Percentiles rank a stretch among this genome's conserved stretches.
Evolutionary conservation across 768 basidiomycete species (phyloP).

Genomic region (Auriscalpium microsporum): DNA sequence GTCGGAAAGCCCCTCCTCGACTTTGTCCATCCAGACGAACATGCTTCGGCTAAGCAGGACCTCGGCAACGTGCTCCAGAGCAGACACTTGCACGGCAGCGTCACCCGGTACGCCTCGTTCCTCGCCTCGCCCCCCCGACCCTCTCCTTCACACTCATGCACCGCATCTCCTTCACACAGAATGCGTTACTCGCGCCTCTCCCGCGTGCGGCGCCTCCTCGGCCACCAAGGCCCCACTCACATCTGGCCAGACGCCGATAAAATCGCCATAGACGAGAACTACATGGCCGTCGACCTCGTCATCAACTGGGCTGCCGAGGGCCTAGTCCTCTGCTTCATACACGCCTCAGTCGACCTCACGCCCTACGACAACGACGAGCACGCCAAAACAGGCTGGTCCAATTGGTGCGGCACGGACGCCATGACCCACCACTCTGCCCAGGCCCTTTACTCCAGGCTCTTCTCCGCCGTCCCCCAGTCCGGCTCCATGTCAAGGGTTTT

Average conservation of each 20-base stretch:
- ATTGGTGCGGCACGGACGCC: conserved; percentile 78
- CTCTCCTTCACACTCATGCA: conserved; percentile 14
- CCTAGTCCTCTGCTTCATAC: conserved; percentile 82
- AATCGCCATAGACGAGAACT: conserved; percentile 59
- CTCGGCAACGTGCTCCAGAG: conserved; percentile 65
- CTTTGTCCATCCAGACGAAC: conserved; percentile 83
- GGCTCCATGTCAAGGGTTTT: conserved; percentile 57
- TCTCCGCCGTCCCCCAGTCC: conserved; percentile 43
- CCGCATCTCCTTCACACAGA: conserved; percentile 29
- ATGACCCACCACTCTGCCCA: conserved; percentile 52
- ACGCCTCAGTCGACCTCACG: conserved; percentile 68
- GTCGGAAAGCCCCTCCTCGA: conserved; percentile 62
- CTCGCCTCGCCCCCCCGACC: not conserved
- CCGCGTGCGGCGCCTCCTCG: conserved; percentile 63
- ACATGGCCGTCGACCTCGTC: conserved; percentile 83
- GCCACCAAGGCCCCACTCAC: conserved; percentile 46
- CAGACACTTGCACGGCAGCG: conserved; percentile 73
- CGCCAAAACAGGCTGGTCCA: conserved; percentile 70
- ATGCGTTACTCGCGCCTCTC: conserved; percentile 75
- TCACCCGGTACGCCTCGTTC: conserved; percentile 50
- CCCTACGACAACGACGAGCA: conserved; percentile 68
- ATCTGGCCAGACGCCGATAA: conserved; percentile 62
- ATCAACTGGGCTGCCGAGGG: conserved; percentile 85
- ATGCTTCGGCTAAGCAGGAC: conserved; percentile 64
- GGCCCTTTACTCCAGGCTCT: conserved; percentile 50